These are phyloP conservation scores for Scenedesmus sp. DNA, from an alignment of 163 green algal species.

Conservation along the genomic window DNA sequence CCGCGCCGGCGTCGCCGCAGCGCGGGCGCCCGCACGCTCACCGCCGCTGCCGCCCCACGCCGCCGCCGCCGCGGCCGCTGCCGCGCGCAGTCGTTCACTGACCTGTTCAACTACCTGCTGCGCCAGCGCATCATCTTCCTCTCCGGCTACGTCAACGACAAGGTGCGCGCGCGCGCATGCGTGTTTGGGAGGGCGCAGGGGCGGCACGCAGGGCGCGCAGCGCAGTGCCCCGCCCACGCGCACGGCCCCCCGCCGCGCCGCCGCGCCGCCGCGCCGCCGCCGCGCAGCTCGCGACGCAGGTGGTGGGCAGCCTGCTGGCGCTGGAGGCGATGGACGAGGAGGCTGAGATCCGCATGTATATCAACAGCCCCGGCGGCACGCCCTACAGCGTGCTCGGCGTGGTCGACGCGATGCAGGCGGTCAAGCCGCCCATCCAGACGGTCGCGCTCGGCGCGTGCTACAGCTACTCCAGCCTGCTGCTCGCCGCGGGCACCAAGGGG, in stretches of 20 bases:
- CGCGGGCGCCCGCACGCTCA: no score
- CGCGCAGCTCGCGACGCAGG: conserved; percentile 71
- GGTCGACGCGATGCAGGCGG: conserved; percentile 78
- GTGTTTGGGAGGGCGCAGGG: neutral
- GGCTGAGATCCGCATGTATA: conserved; percentile 94
- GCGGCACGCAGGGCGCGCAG: neutral
- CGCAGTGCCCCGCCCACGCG: no score
- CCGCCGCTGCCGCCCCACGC: neutral
- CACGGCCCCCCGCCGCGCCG: no score
- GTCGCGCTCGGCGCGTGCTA: conserved; percentile 78
- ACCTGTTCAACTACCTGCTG: conserved; percentile 86
- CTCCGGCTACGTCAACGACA: conserved; percentile 84
- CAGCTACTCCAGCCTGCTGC: conserved; percentile 64
- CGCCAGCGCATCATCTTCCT: conserved; percentile 93
- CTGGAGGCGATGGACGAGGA: conserved; percentile 83
- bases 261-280: neutral
- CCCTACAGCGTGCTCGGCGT: conserved; percentile 81
- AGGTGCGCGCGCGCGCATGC: conserved; percentile 51
- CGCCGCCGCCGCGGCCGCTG: neutral
- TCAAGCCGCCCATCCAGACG: conserved; percentile 81
- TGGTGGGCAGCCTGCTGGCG: conserved; percentile 90
- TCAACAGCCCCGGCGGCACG: conserved; percentile 85
- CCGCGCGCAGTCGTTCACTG: conserved; percentile 55
- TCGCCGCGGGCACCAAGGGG: conserved; percentile 82
- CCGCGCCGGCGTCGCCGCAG: neutral